These are phyloP conservation scores for Cercophora samala DNA, from an alignment of 495 filamentous ascomycete genomes.

Conservation along the genomic window DNA sequence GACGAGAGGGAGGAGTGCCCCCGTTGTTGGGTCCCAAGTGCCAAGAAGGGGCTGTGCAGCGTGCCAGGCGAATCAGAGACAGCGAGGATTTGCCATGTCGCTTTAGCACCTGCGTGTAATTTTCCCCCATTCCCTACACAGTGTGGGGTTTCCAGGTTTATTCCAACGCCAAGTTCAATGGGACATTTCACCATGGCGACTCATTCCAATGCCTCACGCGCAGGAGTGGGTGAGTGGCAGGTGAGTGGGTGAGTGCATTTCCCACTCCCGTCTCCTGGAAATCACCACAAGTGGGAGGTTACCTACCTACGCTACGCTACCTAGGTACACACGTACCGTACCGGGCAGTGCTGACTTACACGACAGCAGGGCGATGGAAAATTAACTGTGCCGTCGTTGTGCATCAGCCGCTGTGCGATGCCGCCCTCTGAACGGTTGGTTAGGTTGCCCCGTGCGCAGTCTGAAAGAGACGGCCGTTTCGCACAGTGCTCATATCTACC, in stretches of 20 bases:
- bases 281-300: neutral
- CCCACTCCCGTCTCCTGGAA: too few relatives aligned
- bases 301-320: neutral
- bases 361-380: conserved; percentile 2
- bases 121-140: neutral
- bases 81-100: conserved; percentile 10
- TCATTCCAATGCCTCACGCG: neutral
- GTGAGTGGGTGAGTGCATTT: too few relatives aligned
- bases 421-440: neutral
- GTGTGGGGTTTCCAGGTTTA: neutral
- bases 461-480: neutral
- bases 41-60: conserved; percentile 11
- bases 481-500: neutral
- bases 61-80: conserved; percentile 14
- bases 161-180: neutral
- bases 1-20: neutral
- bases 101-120: neutral
- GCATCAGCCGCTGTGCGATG: neutral
- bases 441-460: neutral
- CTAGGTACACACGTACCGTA: too few relatives aligned
- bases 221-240: too few relatives aligned
- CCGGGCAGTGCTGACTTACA: neutral
- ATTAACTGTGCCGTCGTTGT: conserved; percentile 1
- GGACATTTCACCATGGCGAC: conserved; percentile 1
- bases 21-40: neutral